phyloP scores from a whole-genome alignment of 768 basidiomycete genomes.

The Auriscalpium microsporum region DNA sequence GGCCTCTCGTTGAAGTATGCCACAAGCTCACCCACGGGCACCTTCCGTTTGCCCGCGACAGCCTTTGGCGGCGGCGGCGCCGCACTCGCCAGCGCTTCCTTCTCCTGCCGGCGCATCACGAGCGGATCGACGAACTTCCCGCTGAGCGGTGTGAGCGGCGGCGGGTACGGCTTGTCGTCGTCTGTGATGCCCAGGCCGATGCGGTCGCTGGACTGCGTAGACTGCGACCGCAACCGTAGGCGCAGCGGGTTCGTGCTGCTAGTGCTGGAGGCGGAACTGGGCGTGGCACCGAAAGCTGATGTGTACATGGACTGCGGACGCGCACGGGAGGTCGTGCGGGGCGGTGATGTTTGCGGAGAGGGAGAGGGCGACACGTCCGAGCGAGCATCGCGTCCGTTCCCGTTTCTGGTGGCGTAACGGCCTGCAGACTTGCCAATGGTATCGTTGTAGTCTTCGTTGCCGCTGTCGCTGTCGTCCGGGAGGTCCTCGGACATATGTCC shows the following conservation, averaged over 20 bases:
- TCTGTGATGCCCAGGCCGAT: conserved; percentile 12
- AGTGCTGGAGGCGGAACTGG: not conserved
- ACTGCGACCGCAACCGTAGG: not conserved
- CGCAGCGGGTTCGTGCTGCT: not conserved
- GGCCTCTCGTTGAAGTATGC: conserved; percentile 55
- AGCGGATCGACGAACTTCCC: conserved; percentile 74
- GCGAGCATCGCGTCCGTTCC: conserved; percentile 23
- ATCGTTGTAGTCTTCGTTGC: conserved; percentile 32
- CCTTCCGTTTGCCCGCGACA: conserved; percentile 43
- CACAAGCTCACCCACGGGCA: conserved; percentile 68
- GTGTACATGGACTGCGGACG: conserved; percentile 4
- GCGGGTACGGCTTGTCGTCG: conserved; percentile 2
- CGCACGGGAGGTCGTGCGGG: conserved; percentile 29
- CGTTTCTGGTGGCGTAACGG: conserved; percentile 14
- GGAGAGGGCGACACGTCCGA: conserved; percentile 17
- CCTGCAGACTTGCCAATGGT: conserved; percentile 58
- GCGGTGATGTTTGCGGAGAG: conserved; percentile 12
- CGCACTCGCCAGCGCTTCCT: conserved; percentile 27
- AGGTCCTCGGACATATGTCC: conserved; percentile 12
- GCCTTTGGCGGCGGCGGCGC: conserved; percentile 38
- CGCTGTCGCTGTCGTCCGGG: conserved; percentile 19
- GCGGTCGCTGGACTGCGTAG: conserved; percentile 13
- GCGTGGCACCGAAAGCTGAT: not conserved
- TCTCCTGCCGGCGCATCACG: conserved; percentile 57
- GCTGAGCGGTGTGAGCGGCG: conserved; percentile 22